Evolutionary conservation across 2,329 filamentous ascomycete species (phyloP), one percentile per base, ranked within the genome.

Genomic region (Colletotrichum horii): DNA sequence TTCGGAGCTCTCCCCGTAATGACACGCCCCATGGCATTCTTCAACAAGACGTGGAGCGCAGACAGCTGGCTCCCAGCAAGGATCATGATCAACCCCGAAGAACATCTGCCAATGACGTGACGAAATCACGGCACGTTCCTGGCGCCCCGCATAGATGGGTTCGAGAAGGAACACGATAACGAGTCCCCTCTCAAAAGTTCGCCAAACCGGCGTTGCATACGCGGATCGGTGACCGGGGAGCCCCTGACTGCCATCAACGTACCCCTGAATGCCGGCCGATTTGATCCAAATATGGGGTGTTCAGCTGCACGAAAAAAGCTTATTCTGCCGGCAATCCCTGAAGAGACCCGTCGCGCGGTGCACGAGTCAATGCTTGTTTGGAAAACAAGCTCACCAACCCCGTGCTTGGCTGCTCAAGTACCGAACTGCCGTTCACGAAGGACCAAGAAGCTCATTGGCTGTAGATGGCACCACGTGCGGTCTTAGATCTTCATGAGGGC

Each of bases 311-410:
- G 43, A 48, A 14, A 74, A 66, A 66, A 71, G 61, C 68, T 75
- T 71, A 30, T 66, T 15, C 61, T n/a, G 12, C 58, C 1, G 5
- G n/a, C 22, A 28, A 74, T 36, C 71, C 71, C 55, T 61, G 67
- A 26, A 4, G 11, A 11, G 22, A 28, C 26, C 52, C 65, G 19
- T 36, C 7, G n/a, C 8, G 8, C 6, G 48, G 30, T 62, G 71
- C 71, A 66, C 67, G 67, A 71, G 67, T 74, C 67, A 71, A 74
- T 71, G 71, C 66, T 70, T 70, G 71, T 71, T 69, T 48, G 28
- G 28, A 38, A 61, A 48, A 71, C 36, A 48, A 71, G 71, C 61
- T 66, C 36, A 14, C 9, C 22, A 61, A 43, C 71, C 71, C 71
- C 60, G 15, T 61, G 28, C 60, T 74, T 71, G 60, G 67, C 71